These are phyloP conservation scores for Apiospora marii DNA, from an alignment of 2,329 filamentous ascomycete genomes.

Conservation along the genomic window DNA sequence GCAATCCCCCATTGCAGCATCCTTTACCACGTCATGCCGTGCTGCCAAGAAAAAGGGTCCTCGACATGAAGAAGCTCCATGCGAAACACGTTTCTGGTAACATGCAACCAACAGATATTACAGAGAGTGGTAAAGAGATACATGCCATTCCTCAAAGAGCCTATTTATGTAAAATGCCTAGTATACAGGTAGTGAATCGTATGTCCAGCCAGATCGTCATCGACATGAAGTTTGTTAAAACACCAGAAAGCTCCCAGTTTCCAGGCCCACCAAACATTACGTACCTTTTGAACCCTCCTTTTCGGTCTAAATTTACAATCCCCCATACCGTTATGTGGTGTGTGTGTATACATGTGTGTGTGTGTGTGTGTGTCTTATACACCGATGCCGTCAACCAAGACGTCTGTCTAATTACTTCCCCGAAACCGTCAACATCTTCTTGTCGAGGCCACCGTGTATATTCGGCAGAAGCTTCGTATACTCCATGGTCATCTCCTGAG, in stretches of 20 bases:
- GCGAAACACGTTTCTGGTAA: background rate
- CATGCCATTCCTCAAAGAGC: background rate
- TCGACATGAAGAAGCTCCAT: background rate
- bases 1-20: background rate
- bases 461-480: constrained; percentile 36
- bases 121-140: background rate
- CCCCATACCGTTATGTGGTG: background rate
- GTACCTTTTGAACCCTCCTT: background rate
- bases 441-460: constrained; percentile 33
- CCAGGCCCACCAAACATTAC: background rate
- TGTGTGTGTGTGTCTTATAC: background rate
- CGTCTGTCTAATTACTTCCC: background rate
- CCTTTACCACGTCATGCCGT: background rate
- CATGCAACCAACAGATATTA: background rate
- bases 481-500: constrained; percentile 34
- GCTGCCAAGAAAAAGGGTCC: background rate
- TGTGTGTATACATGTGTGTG: background rate
- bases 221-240: background rate
- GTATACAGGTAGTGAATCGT: background rate
- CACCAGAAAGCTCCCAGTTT: background rate
- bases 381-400: background rate
- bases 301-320: background rate
- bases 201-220: background rate
- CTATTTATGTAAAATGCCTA: background rate
- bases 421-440: constrained; percentile 24